phyloP scores from a whole-genome alignment of 1,284 basidiomycete species.

The Sutorius eximius region DNA sequence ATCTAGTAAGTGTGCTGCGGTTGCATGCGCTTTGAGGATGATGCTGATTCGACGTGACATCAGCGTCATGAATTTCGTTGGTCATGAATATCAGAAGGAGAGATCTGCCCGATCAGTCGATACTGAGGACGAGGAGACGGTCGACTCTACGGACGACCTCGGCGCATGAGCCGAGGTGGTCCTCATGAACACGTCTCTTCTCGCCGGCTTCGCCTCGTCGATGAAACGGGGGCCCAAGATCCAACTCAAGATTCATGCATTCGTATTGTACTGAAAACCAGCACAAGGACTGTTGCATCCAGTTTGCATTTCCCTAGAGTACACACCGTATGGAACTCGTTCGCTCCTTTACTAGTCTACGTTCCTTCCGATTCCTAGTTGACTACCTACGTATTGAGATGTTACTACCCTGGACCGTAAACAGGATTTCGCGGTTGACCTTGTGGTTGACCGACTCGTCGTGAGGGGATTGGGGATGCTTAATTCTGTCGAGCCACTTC shows the following conservation, averaged over 20 bases:
- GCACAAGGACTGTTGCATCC: constrained; percentile 6
- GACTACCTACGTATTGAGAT: constrained; percentile 7
- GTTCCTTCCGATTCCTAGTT: constrained; percentile 21
- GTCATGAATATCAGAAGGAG: constrained; percentile 45
- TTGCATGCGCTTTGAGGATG: neutral
- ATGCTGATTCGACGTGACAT: constrained; percentile 10
- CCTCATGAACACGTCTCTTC: neutral
- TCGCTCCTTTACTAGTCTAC: constrained; percentile 23
- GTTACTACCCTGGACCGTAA: neutral
- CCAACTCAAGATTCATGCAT: neutral
- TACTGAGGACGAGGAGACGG: constrained; percentile 12
- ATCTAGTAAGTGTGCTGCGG: constrained; percentile 64
- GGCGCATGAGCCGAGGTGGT: constrained; percentile 8
- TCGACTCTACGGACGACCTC: constrained; percentile 16
- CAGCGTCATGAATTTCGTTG: constrained; percentile 61
- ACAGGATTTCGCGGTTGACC: neutral
- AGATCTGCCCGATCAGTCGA: constrained; percentile 1
- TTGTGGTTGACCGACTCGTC: neutral
- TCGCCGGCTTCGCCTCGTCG: no score
- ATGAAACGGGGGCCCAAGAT: neutral
- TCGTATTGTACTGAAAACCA: constrained; percentile 7
- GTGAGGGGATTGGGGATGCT: no score
- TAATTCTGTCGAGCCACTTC: no score
- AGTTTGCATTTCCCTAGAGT: constrained; percentile 3
- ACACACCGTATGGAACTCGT: constrained; percentile 6